A percentile compares a stretch with the other conserved stretches of the same genome.
phyloP scores from a whole-genome alignment of 352 stramenopile genomes.

The Blastocystis sp. region DNA sequence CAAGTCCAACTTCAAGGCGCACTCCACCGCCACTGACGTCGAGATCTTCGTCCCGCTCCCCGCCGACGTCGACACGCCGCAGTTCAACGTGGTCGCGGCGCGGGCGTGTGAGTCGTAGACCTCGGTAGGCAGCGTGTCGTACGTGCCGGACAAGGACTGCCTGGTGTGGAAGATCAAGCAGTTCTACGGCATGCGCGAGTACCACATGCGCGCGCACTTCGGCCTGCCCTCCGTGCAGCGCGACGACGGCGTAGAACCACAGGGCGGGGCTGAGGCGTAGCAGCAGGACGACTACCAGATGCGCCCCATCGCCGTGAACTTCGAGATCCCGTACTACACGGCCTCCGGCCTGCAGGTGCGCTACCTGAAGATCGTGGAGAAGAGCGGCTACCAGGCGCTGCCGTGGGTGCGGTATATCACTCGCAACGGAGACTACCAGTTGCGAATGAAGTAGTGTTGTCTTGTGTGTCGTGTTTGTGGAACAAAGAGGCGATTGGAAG shows the following conservation, averaged over 20 bases:
- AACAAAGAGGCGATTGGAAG: constrained; percentile 15
- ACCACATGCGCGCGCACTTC: constrained; percentile 99
- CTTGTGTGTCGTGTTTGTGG: not conserved
- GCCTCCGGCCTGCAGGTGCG: constrained; percentile 95
- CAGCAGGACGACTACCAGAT: constrained; percentile 81
- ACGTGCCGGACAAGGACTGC: constrained; percentile 94
- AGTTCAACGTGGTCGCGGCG: constrained; percentile 86
- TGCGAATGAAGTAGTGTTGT: constrained; percentile 83
- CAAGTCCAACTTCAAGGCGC: constrained; percentile 96
- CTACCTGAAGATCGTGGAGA: constrained; percentile 99
- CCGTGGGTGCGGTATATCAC: constrained; percentile 99
- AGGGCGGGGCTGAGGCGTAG: constrained; percentile 42
- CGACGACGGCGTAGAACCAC: constrained; percentile 74
- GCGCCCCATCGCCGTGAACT: constrained; percentile 78
- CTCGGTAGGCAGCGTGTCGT: constrained; percentile 73
- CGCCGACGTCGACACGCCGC: constrained; percentile 93
- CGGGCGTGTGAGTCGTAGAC: constrained; percentile 22
- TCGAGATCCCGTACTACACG: constrained; percentile 84
- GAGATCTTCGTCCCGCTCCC: constrained; percentile 99
- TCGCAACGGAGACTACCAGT: constrained; percentile 96
- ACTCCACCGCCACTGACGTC: constrained; percentile 97
- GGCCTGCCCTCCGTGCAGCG: constrained; percentile 90
- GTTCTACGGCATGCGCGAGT: constrained; percentile 94
- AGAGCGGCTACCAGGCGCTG: constrained; percentile 95
- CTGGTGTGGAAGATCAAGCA: constrained; percentile 99